Percentiles rank a stretch among this genome's conserved stretches.
These are phyloP conservation scores for Purshia tridentata DNA, from an alignment of 306 rosid genomes.

Conservation along the genomic window DNA sequence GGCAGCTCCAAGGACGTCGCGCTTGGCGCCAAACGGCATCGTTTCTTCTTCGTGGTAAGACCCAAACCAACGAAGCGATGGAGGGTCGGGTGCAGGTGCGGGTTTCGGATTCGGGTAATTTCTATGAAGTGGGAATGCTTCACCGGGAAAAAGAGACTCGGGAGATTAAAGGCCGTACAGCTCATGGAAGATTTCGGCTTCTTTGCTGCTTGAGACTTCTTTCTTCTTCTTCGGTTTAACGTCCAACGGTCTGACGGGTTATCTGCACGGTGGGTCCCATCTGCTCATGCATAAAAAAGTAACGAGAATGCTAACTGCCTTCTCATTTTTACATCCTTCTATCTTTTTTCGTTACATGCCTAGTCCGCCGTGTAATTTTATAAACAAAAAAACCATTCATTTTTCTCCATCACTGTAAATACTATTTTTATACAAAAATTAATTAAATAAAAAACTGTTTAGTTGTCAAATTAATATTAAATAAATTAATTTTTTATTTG, in stretches of 20 bases:
- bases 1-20: constrained; percentile 41
- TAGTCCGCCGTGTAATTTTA: too few relatives aligned
- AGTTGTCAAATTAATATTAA: too few relatives aligned
- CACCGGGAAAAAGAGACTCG: not conserved
- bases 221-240: not conserved
- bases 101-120: constrained; percentile 6
- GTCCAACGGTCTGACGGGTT: not conserved
- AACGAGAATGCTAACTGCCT: too few relatives aligned
- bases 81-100: not conserved
- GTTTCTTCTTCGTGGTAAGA: constrained; percentile 4
- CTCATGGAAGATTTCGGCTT: not conserved
- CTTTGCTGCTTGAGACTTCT: not conserved
- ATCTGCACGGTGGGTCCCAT: not conserved
- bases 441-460: too few relatives aligned
- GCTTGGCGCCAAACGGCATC: constrained; percentile 22
- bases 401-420: too few relatives aligned
- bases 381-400: too few relatives aligned
- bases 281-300: too few relatives aligned
- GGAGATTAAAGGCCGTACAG: constrained; percentile 27
- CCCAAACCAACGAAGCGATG: constrained; percentile 5
- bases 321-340: too few relatives aligned
- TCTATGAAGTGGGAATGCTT: not conserved
- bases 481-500: too few relatives aligned
- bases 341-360: too few relatives aligned
- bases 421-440: too few relatives aligned